Evolutionary conservation across 2,329 filamentous ascomycete genomes (phyloP).

Genomic region (Cladosporium sp.): DNA sequence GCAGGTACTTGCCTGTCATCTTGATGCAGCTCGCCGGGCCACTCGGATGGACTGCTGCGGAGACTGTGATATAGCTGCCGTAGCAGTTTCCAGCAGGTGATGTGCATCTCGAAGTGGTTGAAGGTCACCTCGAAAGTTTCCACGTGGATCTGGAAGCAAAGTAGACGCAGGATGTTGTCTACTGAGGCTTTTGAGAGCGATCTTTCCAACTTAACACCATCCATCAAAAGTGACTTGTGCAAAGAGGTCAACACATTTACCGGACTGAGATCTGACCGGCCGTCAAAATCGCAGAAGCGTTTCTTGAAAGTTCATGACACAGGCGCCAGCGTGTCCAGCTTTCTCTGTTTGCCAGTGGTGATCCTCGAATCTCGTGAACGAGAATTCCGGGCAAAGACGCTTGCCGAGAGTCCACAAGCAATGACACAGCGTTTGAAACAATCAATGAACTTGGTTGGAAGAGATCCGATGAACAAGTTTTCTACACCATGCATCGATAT

Average conservation of each 20-base stretch:
- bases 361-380: background rate
- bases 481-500: background rate
- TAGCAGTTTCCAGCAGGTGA: slow-evolving; percentile 1
- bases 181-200: background rate
- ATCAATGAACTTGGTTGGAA: background rate
- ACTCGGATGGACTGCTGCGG: too few species aligned
- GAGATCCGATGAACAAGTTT: background rate
- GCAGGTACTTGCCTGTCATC: too few species aligned
- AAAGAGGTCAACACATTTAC: background rate
- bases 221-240: background rate
- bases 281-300: background rate
- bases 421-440: background rate
- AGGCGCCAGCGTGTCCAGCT: background rate
- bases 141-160: background rate
- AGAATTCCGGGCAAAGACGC: background rate
- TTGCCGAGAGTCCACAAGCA: background rate
- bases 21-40: too few species aligned
- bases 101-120: slow-evolving; percentile 7
- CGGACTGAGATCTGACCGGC: background rate
- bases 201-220: background rate
- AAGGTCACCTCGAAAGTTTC: background rate
- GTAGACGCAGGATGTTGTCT: background rate
- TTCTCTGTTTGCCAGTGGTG: background rate
- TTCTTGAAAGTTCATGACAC: background rate
- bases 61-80: background rate